Evolutionary conservation across 2,329 filamentous ascomycete species (phyloP), one percentile per base, ranked within the genome.

Genomic region (Cryphonectria carpinicola): DNA sequence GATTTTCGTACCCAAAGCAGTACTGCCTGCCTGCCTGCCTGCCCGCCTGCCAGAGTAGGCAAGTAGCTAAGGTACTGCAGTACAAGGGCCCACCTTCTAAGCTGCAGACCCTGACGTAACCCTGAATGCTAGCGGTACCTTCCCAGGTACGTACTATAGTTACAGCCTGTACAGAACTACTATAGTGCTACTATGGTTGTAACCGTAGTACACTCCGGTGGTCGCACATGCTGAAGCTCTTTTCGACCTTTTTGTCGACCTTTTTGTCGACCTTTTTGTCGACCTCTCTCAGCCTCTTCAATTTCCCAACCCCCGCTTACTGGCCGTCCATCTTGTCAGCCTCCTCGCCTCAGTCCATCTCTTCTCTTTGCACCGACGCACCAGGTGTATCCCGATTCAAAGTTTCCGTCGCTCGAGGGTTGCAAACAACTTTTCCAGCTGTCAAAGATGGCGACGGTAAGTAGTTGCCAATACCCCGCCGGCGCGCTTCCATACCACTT

Each of bases 371-470:
- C 17, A 49, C 19, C 52, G 25, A 56, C 52, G 25, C 25, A 17
- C 54, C 14, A 19, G 54, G 25, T 58, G 54, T 35, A 58, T 17
- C 54, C 13, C 10, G 13, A 32, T 14, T 3, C 13, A 17, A 14
- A 25, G 8, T n/a, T 22, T 43, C 17, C 17, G 17, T 4, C 13
- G 7, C n/a, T 41, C 22, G 22, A 28, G 37, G 13, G 4, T 22
- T 22, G 35, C 28, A 41, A 32, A 32, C 22, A n/a, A 14, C 11
- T 5, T 22, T 37, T 35, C 8, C 14, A 4, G 63, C n/a, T 13
- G 46, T 58, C 70, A 72, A 72, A 71, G 25, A 76, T 75, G 75
- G 13, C 70, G 32, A 76, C 75, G 75, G 74, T 75, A 70, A 46
- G 71, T 19, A 17, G 6, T 10, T 28, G 35, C 3, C n/a, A 22